Percentiles rank a stretch among this genome's conserved stretches.
Evolutionary conservation across 768 basidiomycete species (phyloP).

Genomic region (Rhodotorula kratochvilovae): DNA sequence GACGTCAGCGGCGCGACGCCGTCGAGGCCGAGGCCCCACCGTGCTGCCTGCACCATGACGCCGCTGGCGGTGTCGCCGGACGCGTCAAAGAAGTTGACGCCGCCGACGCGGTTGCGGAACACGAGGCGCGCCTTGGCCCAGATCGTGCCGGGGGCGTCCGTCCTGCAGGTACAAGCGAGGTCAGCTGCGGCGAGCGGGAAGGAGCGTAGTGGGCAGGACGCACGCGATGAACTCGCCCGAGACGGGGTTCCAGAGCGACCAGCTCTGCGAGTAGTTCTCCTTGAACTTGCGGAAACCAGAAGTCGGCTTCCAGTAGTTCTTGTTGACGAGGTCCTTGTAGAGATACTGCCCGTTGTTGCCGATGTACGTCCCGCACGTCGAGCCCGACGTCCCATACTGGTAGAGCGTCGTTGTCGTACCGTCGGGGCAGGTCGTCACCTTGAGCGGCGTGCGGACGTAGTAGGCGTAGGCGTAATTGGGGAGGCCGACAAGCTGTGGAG

Average conservation of each 20-base stretch:
- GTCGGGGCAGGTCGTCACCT: slow-evolving; percentile 7
- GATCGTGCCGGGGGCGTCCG: slow-evolving; percentile 9
- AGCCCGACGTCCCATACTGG: slow-evolving; percentile 10
- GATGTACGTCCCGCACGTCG: slow-evolving; percentile 24
- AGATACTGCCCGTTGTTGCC: slow-evolving; percentile 15
- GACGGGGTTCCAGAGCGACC: slow-evolving; percentile 7
- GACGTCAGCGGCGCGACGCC: background rate
- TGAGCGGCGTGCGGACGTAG: slow-evolving; percentile 6
- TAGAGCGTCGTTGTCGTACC: slow-evolving; percentile 2
- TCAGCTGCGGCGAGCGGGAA: background rate
- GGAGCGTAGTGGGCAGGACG: background rate
- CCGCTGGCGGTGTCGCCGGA: slow-evolving; percentile 15
- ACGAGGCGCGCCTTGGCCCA: slow-evolving; percentile 5
- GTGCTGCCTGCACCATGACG: background rate
- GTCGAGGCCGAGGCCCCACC: slow-evolving; percentile 6
- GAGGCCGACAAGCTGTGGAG: slow-evolving; percentile 30
- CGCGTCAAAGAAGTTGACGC: slow-evolving; percentile 15
- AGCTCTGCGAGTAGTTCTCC: slow-evolving; percentile 1
- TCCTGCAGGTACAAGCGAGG: background rate
- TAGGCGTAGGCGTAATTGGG: slow-evolving; percentile 30
- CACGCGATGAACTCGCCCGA: slow-evolving; percentile 17
- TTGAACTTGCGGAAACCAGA: slow-evolving; percentile 4
- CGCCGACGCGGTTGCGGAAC: slow-evolving; percentile 7
- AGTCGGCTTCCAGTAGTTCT: background rate
- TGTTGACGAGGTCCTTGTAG: slow-evolving; percentile 9